Base-by-base conservation (phyloP, 2,329 filamentous ascomycete species). In the Bipolaris sorokiniana region DNA sequence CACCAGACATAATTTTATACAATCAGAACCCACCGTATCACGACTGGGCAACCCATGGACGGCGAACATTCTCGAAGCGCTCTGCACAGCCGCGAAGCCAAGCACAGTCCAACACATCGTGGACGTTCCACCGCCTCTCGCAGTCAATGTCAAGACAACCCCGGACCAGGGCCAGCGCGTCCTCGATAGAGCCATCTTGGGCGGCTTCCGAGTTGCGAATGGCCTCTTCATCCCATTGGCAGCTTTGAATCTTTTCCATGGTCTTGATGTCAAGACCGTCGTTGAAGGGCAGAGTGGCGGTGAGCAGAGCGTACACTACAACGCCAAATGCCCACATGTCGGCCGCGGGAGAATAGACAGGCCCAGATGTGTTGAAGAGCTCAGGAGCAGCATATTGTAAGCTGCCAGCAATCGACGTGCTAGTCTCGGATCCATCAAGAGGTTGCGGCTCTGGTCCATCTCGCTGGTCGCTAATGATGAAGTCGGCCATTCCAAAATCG, bases 401-500 rank as follows among this genome's bases (percentile, higher is more conserved):
- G 53, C 85, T 88, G 34, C 86, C 87, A 40, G 84, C 84, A 46
- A 87, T 78, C 20, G 81, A 84, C 13, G 83, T 85, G 64, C 82
- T 85, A 16, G 81, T 83, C 13, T 82, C 83, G 7, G 82, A 81
- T 6, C 54, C 55, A 37, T 68, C 68, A 15, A 65, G 65, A 23
- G 82, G 78, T 50, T 82, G 80, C 18, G 82, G 82, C 58, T 83
- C 82, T 9, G 81, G 80, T 6, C 76, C 74, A 23, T 79, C 78
- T 20, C 81, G 81, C 57, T 81, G 80, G 58, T 86, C 85, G 54
- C 78, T 82, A 20, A 82, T 80, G 61, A 89, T 82, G 77, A 87
- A 89, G 69, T 89, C 87, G 11, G 87, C 86, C 79, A 90, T 87
- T 46, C 87, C 87, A 67, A 90, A 90, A 69, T 90, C 87, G 72